Percentiles rank a stretch among this genome's conserved stretches.
These are phyloP conservation scores for Saturnispora sekii DNA, from an alignment of 805 yeast species.

Conservation along the genomic window DNA sequence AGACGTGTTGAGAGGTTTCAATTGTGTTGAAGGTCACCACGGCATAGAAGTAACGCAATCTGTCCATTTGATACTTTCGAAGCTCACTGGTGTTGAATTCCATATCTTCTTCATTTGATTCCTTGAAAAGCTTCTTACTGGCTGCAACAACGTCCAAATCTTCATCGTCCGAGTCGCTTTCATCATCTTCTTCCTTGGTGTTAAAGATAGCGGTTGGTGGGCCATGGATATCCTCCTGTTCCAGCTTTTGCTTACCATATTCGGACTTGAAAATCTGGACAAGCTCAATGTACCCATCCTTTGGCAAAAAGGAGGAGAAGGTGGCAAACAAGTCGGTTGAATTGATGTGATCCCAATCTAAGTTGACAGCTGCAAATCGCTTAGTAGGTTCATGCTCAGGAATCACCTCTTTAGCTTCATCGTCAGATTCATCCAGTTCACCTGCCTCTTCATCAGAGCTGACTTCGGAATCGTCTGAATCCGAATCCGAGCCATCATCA, in stretches of 20 bases:
- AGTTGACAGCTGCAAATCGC: conserved; percentile 81
- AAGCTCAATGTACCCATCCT: conserved; percentile 57
- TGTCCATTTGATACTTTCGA: conserved; percentile 84
- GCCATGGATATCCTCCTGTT: conserved; percentile 80
- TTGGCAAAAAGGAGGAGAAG: conserved; percentile 74
- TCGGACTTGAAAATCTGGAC: conserved; percentile 79
- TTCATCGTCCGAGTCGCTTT: conserved; percentile 34
- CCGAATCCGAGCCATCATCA: no score
- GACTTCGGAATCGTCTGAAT: conserved; percentile 23
- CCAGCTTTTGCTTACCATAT: conserved; percentile 87
- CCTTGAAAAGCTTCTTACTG: conserved; percentile 53
- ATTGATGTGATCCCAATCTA: conserved; percentile 95
- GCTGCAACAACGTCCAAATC: conserved; percentile 44
- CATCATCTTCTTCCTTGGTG: conserved; percentile 27
- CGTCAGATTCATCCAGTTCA: conserved; percentile 27
- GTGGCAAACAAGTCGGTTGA: conserved; percentile 87
- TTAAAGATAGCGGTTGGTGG: conserved; percentile 82
- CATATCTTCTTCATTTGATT: conserved; percentile 75
- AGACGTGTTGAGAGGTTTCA: conserved; percentile 62
- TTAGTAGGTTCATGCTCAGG: conserved; percentile 80
- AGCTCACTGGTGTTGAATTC: conserved; percentile 67
- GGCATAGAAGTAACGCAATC: conserved; percentile 89
- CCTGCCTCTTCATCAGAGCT: conserved; percentile 20
- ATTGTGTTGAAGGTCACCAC: conserved; percentile 74
- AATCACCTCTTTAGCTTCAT: conserved; percentile 37